Conservation (phyloP, 208 protist genomes). For the Leishmania amazonensis region DNA sequence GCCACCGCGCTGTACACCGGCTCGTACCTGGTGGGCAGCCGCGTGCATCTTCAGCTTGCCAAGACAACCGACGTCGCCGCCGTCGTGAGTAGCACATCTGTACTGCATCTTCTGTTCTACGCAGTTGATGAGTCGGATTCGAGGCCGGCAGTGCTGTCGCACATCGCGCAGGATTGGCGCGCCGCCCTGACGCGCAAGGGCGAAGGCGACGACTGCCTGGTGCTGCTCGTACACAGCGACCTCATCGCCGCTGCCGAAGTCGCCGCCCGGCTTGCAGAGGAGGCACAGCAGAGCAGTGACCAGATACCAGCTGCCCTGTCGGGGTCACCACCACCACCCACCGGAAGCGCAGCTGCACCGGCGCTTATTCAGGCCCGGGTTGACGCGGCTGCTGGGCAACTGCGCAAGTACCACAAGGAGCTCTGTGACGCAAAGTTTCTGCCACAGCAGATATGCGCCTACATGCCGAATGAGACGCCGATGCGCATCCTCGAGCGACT, state of each 20-base stretch:
- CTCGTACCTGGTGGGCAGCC: conserved; percentile 42
- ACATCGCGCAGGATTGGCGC: conserved; percentile 64
- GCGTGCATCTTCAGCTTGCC: conserved; percentile 61
- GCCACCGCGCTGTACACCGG: conserved; percentile 13
- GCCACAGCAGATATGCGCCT: conserved; percentile 70
- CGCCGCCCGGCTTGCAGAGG: conserved; percentile 22
- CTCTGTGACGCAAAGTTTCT: conserved; percentile 56
- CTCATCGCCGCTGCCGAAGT: conserved; percentile 40
- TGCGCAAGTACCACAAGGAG: conserved; percentile 75
- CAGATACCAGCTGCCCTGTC: neutral
- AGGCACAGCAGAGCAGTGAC: conserved; percentile 19
- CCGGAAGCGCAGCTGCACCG: neutral
- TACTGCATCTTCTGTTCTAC: conserved; percentile 71
- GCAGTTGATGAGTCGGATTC: conserved; percentile 58
- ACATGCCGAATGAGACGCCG: conserved; percentile 66
- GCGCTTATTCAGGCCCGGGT: conserved; percentile 43
- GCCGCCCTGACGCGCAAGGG: conserved; percentile 46
- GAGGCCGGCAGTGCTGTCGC: conserved; percentile 43
- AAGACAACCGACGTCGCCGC: conserved; percentile 61
- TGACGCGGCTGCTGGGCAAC: conserved; percentile 34
- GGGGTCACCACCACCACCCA: neutral
- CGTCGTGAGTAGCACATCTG: conserved; percentile 28
- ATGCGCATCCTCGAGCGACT: conserved; percentile 71
- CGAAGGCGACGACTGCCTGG: conserved; percentile 55
- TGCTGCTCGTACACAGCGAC: conserved; percentile 54